Percentiles rank a stretch among this genome's conserved stretches.
These are phyloP conservation scores for Alternaria novae-zelandiae DNA, from an alignment of 2,329 filamentous ascomycete genomes.

Conservation along the genomic window DNA sequence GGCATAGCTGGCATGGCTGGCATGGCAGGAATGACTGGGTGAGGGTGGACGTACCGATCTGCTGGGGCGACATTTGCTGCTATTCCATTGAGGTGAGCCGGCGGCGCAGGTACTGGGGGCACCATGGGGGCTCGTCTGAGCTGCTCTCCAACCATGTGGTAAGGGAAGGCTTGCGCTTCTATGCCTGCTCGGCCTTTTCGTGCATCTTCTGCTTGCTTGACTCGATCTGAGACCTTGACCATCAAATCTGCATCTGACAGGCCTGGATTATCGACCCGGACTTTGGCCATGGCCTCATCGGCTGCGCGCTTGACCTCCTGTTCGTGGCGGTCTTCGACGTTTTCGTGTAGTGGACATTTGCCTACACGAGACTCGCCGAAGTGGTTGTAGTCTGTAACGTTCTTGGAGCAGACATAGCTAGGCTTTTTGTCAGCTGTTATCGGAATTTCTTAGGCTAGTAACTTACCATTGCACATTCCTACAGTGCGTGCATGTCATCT, in stretches of 20 bases:
- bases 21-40: background rate
- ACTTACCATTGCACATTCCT: constrained; percentile 60
- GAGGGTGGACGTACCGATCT: constrained; percentile 21
- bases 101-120: background rate
- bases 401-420: constrained; percentile 75
- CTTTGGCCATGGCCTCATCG: constrained; percentile 61
- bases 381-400: constrained; percentile 69
- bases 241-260: constrained; percentile 65
- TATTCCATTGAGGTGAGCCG: background rate
- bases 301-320: constrained; percentile 69
- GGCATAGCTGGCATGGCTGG: background rate
- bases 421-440: constrained; percentile 3
- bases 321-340: constrained; percentile 64
- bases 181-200: constrained; percentile 26
- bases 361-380: constrained; percentile 62
- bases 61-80: background rate
- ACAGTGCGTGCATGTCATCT: constrained; percentile 75
- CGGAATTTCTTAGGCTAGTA: rapidly evolving
- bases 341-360: constrained; percentile 74
- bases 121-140: constrained; percentile 12
- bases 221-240: constrained; percentile 62
- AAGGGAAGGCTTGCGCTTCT: constrained; percentile 25
- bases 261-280: constrained; percentile 65
- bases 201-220: constrained; percentile 46
- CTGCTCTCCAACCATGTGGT: constrained; percentile 27